Conservation (phyloP, 441 rosid genomes). For the Capsella rubella region DNA sequence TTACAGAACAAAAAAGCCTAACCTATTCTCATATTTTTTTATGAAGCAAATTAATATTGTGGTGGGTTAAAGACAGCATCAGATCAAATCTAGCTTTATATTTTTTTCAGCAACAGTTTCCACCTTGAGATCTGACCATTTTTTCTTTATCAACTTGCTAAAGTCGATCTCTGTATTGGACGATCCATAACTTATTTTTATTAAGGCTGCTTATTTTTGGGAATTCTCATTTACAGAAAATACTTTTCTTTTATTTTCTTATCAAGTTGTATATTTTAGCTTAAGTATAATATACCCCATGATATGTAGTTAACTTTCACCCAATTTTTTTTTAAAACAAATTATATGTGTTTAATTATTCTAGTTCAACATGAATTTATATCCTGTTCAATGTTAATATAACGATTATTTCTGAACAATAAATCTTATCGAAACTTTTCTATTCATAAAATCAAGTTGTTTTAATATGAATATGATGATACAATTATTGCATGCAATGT, state of each 20-base stretch:
- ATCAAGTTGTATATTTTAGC: constrained; percentile 7
- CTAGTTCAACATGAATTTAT: no score
- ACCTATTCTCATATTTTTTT: constrained; percentile 23
- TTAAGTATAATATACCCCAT: constrained; percentile 8
- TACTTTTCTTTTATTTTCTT: not conserved
- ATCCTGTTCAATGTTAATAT: no score
- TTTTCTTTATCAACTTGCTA: constrained; percentile 43
- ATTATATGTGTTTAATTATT: no score
- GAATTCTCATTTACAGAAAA: not conserved
- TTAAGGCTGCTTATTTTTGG: constrained; percentile 27
- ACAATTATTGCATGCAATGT: not conserved
- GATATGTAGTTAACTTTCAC: not conserved
- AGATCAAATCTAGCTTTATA: constrained; percentile 43
- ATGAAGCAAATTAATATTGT: constrained; percentile 19
- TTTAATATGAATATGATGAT: not conserved
- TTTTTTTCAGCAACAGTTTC: constrained; percentile 27
- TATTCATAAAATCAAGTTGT: not conserved
- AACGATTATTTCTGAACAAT: no score
- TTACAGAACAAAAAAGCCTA: constrained; percentile 44
- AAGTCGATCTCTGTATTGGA: constrained; percentile 38
- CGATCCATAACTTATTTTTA: constrained; percentile 37
- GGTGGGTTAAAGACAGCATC: constrained; percentile 40
- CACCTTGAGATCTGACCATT: constrained; percentile 47
- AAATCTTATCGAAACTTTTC: not conserved
- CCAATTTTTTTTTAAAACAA: no score